Evolutionary conservation across 495 filamentous ascomycete genomes (phyloP), one percentile per base, ranked within the genome.

Genomic region (Hapsidospora chrysogenum): DNA sequence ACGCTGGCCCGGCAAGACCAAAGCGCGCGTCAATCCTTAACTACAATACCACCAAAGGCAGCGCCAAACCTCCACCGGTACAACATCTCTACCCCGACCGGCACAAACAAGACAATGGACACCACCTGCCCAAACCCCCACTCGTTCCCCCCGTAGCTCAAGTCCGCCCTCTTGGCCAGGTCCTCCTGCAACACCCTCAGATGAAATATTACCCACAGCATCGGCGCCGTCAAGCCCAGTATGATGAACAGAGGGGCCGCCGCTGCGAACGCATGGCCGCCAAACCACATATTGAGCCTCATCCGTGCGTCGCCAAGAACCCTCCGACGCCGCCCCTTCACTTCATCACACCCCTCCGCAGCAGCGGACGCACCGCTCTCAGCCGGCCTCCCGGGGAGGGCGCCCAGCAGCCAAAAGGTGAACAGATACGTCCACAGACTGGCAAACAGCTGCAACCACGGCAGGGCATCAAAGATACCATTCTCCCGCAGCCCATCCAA

Each of bases 41-140:
- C n/a, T n/a, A n/a, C n/a, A n/a, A n/a, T n/a, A n/a, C n/a, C n/a
- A n/a, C n/a, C n/a, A n/a, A n/a, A n/a, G n/a, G n/a, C n/a, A n/a
- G n/a, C n/a, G n/a, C 23, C 23, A 26, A 26, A 26, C 23, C 23
- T 26, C 6, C 6, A 6, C 23, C 11, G 6, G 23, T 26, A 41
- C 1, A 38, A 3, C 29, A 41, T 27, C 23, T 59, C 52, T 5
- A 48, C 43, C 9, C 38, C 28, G 6, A 59, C 48, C 10, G 56
- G 52, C 17, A 40, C 41, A 43, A 57, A 57, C 0, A 57, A 29
- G 14, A 50, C 46, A 11, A 52, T 42, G 6, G 52, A 44, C 15
- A 50, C 49, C 17, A 59, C 46, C 33, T 59, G 56, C 14, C 54
- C 56, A 42, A 57, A 57, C 7, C 49, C 51, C 52, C 50, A 57